A percentile compares a stretch with the other conserved stretches of the same genome.
phyloP scores from a whole-genome alignment of 2,329 filamentous ascomycete species.

The Septoria petroselini region DNA sequence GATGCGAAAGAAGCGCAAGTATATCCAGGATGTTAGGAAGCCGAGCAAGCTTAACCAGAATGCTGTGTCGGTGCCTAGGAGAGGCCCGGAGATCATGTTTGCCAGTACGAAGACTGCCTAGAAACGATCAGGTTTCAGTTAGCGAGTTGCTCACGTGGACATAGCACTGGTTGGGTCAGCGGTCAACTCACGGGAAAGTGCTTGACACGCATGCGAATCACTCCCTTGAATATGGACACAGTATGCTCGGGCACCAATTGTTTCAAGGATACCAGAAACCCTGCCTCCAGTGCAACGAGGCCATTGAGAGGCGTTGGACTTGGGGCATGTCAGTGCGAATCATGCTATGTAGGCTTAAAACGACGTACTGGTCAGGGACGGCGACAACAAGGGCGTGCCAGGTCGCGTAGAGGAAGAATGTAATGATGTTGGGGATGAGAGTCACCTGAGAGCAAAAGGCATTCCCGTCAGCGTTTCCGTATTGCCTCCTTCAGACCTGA shows the following conservation, averaged over 20 bases:
- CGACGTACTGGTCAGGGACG: constrained; percentile 63
- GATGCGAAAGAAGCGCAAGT: constrained; percentile 93
- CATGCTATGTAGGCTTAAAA: neutral
- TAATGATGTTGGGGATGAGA: constrained; percentile 74
- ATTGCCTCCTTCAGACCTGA: neutral
- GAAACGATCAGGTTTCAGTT: constrained; percentile 46
- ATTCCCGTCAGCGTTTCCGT: neutral
- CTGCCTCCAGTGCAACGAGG: constrained; percentile 82
- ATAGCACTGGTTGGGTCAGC: neutral
- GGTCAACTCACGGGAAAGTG: constrained; percentile 40
- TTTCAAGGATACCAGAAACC: constrained; percentile 95
- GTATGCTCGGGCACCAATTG: constrained; percentile 97
- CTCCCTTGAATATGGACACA: constrained; percentile 83
- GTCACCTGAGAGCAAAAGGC: constrained; percentile 47
- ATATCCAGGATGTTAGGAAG: constrained; percentile 87
- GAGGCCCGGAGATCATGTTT: constrained; percentile 62
- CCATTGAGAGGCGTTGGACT: constrained; percentile 78
- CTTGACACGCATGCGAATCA: constrained; percentile 84
- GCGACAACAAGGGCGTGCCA: constrained; percentile 68
- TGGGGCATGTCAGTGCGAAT: constrained; percentile 7
- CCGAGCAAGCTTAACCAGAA: constrained; percentile 76
- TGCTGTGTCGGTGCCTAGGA: constrained; percentile 69
- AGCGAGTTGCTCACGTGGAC: neutral
- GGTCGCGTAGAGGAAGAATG: constrained; percentile 69
- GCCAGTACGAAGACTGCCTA: constrained; percentile 73